Evolutionary conservation across 2,329 filamentous ascomycete genomes (phyloP).

Genomic region (Hirsutella thompsonii): DNA sequence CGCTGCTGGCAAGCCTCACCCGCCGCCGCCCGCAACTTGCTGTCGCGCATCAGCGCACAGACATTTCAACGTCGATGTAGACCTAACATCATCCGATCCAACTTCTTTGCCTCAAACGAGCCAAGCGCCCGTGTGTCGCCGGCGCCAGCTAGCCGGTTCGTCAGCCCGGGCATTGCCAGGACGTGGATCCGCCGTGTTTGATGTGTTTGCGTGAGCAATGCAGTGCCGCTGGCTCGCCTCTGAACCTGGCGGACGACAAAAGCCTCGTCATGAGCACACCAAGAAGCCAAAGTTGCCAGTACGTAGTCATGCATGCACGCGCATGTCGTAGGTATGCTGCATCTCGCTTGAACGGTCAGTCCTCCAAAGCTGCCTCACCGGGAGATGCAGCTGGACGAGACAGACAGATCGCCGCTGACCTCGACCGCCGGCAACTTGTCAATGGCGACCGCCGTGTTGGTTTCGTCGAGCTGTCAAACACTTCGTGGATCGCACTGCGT

Average conservation of each 20-base stretch:
- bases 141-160: too few relatives aligned
- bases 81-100: not conserved
- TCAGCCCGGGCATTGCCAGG: too few relatives aligned
- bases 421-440: not conserved
- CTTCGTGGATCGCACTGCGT: slow-evolving; percentile 2
- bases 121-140: not conserved
- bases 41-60: slow-evolving; percentile 1
- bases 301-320: not conserved
- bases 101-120: not conserved
- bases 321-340: slow-evolving; percentile 2
- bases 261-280: too few relatives aligned
- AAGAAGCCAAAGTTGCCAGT: too few relatives aligned
- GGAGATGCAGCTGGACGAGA: slow-evolving; percentile 3
- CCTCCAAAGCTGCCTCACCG: not conserved
- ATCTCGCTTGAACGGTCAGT: slow-evolving; percentile 6
- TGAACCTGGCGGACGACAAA: too few relatives aligned
- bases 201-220: too few relatives aligned
- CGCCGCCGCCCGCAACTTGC: not conserved
- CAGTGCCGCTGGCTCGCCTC: too few relatives aligned
- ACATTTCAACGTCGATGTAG: not conserved
- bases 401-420: slow-evolving; percentile 4
- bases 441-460: not conserved
- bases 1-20: slow-evolving; percentile 3
- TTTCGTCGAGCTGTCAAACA: not conserved
- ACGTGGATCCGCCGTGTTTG: too few relatives aligned